Conservation (phyloP, 768 basidiomycete genomes). For the Rickenella mellea region DNA sequence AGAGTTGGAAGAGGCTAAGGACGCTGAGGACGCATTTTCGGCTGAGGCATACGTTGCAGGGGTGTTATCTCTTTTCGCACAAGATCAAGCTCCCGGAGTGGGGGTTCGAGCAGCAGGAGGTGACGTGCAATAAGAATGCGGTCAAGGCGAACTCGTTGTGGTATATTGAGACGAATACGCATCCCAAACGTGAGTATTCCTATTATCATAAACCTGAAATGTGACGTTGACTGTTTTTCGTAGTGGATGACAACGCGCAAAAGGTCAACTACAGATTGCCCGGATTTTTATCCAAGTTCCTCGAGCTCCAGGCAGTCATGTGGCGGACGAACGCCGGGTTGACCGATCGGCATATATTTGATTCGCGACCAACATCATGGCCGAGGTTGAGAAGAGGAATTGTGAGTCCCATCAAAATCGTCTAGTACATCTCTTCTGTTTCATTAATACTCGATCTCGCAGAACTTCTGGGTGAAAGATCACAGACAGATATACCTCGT, state of each 20-base stretch:
- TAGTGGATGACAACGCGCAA: constrained; percentile 61
- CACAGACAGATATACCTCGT: constrained; percentile 92
- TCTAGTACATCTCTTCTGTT: not conserved
- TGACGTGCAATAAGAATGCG: constrained; percentile 98
- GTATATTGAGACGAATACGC: constrained; percentile 83
- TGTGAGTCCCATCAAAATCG: constrained; percentile 48
- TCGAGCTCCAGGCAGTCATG: constrained; percentile 89
- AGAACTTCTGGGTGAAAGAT: constrained; percentile 99
- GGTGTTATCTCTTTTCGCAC: constrained; percentile 96
- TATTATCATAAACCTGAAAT: not conserved
- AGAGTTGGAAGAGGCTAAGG: constrained; percentile 61
- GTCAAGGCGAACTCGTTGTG: constrained; percentile 83
- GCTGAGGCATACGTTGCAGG: constrained; percentile 74
- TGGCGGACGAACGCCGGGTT: constrained; percentile 95
- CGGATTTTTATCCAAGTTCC: constrained; percentile 84
- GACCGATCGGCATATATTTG: constrained; percentile 90
- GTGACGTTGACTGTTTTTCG: not conserved
- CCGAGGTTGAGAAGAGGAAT: constrained; percentile 88
- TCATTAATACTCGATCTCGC: constrained; percentile 5
- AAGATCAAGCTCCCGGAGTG: constrained; percentile 97
- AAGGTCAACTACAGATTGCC: constrained; percentile 91
- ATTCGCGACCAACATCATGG: constrained; percentile 90
- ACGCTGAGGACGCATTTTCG: constrained; percentile 79
- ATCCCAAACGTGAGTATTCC: constrained; percentile 52
- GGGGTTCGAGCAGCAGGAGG: constrained; percentile 98